These are phyloP conservation scores for Lentinula boryana DNA, from an alignment of 768 basidiomycete species.

Conservation along the genomic window DNA sequence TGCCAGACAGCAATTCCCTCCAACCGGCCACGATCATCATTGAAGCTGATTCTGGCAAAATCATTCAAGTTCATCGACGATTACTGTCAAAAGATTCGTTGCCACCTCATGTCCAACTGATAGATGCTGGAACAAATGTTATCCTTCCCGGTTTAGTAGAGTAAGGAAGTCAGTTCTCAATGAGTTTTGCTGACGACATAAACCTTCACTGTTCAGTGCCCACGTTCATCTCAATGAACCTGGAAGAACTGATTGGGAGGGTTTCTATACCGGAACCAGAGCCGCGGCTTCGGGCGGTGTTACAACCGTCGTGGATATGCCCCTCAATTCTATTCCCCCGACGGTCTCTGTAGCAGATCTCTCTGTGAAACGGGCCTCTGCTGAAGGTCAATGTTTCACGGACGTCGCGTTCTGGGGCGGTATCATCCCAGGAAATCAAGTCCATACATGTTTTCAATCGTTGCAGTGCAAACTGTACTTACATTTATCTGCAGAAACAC, in stretches of 20 bases:
- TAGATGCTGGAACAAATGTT: conserved; percentile 53
- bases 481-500: conserved; percentile 41
- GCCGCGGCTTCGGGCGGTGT: conserved; percentile 92
- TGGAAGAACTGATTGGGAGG: conserved; percentile 91
- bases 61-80: conserved; percentile 38
- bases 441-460: conserved; percentile 17
- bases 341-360: conserved; percentile 84
- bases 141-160: conserved; percentile 81
- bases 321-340: conserved; percentile 93
- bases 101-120: conserved; percentile 27
- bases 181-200: neutral
- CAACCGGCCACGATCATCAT: conserved; percentile 64
- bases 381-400: conserved; percentile 65
- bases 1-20: conserved; percentile 42
- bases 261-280: conserved; percentile 84
- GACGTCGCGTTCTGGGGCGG: conserved; percentile 96
- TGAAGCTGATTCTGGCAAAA: conserved; percentile 52
- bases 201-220: conserved; percentile 37
- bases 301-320: conserved; percentile 98
- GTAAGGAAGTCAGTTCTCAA: conserved; percentile 30
- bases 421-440: conserved; percentile 88
- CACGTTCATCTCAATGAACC: conserved; percentile 95
- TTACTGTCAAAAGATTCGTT: conserved; percentile 25
- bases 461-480: neutral
- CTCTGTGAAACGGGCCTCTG: conserved; percentile 62